phyloP scores from a whole-genome alignment of 495 filamentous ascomycete species.

The Parathielavia appendiculata region DNA sequence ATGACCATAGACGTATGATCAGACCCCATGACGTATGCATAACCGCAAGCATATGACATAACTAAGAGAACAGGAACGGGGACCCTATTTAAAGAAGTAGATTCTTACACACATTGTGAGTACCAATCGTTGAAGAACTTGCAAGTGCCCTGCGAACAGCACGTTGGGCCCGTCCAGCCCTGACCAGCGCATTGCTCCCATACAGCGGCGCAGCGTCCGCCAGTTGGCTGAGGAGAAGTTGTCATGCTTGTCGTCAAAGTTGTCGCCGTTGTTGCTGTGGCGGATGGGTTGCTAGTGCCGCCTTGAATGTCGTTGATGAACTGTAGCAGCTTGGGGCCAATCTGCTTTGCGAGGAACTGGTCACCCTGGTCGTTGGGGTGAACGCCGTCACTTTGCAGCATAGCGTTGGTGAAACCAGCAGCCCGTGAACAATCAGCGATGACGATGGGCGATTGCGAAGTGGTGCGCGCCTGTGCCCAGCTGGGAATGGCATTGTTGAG shows the following conservation, averaged over 20 bases:
- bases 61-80: too few species aligned
- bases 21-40: too few species aligned
- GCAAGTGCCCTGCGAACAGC: slow-evolving; percentile 10
- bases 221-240: neutral
- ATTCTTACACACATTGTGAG: slow-evolving; percentile 8
- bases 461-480: slow-evolving; percentile 29
- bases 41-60: too few species aligned
- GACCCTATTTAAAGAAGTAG: too few species aligned
- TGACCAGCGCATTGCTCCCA: slow-evolving; percentile 8
- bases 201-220: neutral
- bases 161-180: slow-evolving; percentile 6
- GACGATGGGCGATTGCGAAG: slow-evolving; percentile 30
- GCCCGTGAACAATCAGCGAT: slow-evolving; percentile 29
- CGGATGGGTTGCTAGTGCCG: neutral
- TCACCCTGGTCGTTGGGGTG: slow-evolving; percentile 36
- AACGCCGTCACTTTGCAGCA: slow-evolving; percentile 29
- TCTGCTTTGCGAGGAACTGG: slow-evolving; percentile 24
- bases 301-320: slow-evolving; percentile 11
- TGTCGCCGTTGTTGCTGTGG: neutral
- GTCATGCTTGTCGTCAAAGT: neutral
- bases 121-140: slow-evolving; percentile 5
- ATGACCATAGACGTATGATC: too few species aligned
- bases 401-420: slow-evolving; percentile 26
- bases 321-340: slow-evolving; percentile 25
- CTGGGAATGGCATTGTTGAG: slow-evolving; percentile 33